Conservation (phyloP, 2,329 filamentous ascomycete species). For the Falciphora oryzae region DNA sequence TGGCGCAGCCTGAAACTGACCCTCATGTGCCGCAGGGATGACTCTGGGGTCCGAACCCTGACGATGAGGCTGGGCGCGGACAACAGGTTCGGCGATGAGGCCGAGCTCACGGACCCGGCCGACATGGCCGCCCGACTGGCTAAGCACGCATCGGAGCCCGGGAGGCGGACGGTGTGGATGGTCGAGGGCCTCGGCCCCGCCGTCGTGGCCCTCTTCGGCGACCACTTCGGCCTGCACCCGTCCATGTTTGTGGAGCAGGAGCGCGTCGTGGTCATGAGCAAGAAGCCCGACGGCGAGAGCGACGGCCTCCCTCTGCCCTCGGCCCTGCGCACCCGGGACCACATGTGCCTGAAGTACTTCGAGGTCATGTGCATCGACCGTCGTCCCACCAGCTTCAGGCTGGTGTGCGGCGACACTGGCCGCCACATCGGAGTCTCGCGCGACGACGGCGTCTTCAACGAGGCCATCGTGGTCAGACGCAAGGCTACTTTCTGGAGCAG, state of each 20-base stretch:
- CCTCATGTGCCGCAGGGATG: not conserved
- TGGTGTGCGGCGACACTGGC: slow-evolving; percentile 19
- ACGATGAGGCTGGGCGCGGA: slow-evolving; percentile 13
- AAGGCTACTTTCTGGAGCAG: slow-evolving; percentile 21
- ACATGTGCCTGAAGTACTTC: slow-evolving; percentile 19
- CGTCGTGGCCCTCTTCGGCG: slow-evolving; percentile 17
- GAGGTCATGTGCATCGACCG: slow-evolving; percentile 18
- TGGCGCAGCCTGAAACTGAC: not conserved
- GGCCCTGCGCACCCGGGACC: slow-evolving; percentile 12
- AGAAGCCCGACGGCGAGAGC: slow-evolving; percentile 17
- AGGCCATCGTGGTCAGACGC: slow-evolving; percentile 18
- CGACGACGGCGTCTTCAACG: slow-evolving; percentile 15
- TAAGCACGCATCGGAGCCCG: not conserved
- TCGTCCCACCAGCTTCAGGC: slow-evolving; percentile 17
- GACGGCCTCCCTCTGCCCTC: slow-evolving; percentile 20
- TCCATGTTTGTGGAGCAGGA: slow-evolving; percentile 22
- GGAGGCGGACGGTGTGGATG: slow-evolving; percentile 16
- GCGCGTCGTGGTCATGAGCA: slow-evolving; percentile 20
- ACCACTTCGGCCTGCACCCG: slow-evolving; percentile 19
- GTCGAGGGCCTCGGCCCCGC: slow-evolving; percentile 19
- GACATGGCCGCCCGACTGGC: slow-evolving; percentile 6
- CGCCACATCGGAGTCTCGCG: slow-evolving; percentile 20
- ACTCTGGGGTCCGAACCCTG: slow-evolving; percentile 5
- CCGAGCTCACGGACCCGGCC: slow-evolving; percentile 12
- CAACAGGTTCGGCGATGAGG: slow-evolving; percentile 11